Evolutionary conservation across 192 early-diverging fungal genomes (phyloP).

Genomic region (Coemansia sp.): DNA sequence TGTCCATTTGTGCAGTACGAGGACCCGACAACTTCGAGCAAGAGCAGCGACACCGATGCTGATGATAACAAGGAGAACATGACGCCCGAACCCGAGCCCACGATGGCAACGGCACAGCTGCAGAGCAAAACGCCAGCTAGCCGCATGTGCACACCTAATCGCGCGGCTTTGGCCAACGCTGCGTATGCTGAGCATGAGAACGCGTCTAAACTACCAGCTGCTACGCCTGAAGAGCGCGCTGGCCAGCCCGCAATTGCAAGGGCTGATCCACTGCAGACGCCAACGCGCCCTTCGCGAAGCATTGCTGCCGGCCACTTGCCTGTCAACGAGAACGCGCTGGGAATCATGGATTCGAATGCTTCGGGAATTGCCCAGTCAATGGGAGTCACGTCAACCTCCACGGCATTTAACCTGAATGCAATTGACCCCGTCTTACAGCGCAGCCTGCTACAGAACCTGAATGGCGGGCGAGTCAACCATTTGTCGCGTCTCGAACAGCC

Average conservation of each 20-base stretch:
- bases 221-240: not conserved
- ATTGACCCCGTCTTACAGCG: slow-evolving; percentile 41
- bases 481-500: slow-evolving; percentile 50
- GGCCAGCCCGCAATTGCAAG: not conserved
- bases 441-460: slow-evolving; percentile 44
- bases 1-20: slow-evolving; percentile 58
- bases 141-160: slow-evolving; percentile 27
- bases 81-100: slow-evolving; percentile 46
- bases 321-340: not conserved
- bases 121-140: slow-evolving; percentile 47
- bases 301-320: not conserved
- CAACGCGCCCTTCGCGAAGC: slow-evolving; percentile 32
- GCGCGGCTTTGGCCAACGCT: slow-evolving; percentile 16
- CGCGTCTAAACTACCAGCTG: not conserved
- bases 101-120: slow-evolving; percentile 28
- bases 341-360: slow-evolving; percentile 48
- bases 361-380: slow-evolving; percentile 38
- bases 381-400: slow-evolving; percentile 45
- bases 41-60: slow-evolving; percentile 44
- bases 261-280: slow-evolving; percentile 19
- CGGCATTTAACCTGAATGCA: slow-evolving; percentile 34
- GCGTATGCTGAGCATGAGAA: not conserved
- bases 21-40: slow-evolving; percentile 52
- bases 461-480: slow-evolving; percentile 46
- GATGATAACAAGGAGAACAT: slow-evolving; percentile 50